A percentile compares a stretch with the other conserved stretches of the same genome.
Evolutionary conservation across 2,329 filamentous ascomycete species (phyloP).

Genomic region (Sclerotinia glacialis): DNA sequence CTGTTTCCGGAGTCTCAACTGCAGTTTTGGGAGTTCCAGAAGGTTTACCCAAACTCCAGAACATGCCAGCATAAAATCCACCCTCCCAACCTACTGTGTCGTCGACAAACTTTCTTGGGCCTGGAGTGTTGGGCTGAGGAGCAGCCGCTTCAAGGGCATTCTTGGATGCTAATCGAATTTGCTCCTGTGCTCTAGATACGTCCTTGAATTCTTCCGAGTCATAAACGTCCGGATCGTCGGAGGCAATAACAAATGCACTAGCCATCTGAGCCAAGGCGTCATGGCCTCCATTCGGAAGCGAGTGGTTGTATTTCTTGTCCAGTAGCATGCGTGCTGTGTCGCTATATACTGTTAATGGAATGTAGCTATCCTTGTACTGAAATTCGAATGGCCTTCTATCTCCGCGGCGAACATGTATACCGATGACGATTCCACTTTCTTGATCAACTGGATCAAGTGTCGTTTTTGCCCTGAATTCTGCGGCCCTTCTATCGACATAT

Average conservation of each 20-base stretch:
- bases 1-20: conserved; percentile 40
- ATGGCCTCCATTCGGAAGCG: conserved; percentile 39
- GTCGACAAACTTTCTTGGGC: conserved; percentile 66
- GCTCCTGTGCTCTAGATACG: conserved; percentile 65
- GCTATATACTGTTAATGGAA: conserved; percentile 68
- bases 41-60: conserved; percentile 67
- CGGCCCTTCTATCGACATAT: conserved; percentile 61
- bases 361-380: conserved; percentile 74
- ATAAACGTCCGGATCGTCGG: conserved; percentile 77
- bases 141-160: conserved; percentile 44
- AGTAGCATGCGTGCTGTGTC: conserved; percentile 57
- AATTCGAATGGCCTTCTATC: conserved; percentile 75
- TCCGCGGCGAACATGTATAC: conserved; percentile 76
- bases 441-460: conserved; percentile 43
- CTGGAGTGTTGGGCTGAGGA: conserved; percentile 38
- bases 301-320: conserved; percentile 47
- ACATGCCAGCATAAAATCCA: conserved; percentile 78
- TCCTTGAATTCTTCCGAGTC: conserved; percentile 59
- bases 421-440: conserved; percentile 56
- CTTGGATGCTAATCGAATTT: conserved; percentile 72
- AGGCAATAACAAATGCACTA: conserved; percentile 63
- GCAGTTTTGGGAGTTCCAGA: conserved; percentile 39
- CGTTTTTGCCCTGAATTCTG: conserved; percentile 52
- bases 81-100: conserved; percentile 84
- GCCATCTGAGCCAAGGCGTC: conserved; percentile 42